Conservation (phyloP, 495 filamentous ascomycete species). For the Friedmanniomyces simplex region DNA sequence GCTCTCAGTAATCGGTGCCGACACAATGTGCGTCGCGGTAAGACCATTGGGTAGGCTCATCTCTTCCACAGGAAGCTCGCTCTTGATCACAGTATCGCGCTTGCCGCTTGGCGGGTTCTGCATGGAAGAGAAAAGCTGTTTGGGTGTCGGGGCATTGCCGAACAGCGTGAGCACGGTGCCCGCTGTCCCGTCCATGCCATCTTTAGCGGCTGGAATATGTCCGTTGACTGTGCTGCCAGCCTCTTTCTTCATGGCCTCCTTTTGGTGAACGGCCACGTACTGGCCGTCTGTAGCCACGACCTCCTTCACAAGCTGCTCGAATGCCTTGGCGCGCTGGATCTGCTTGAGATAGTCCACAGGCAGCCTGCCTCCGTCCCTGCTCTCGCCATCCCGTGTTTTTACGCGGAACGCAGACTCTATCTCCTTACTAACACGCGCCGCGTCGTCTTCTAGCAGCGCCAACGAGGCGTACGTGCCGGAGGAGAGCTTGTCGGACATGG, state of each 20-base stretch:
- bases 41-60: constrained; percentile 63
- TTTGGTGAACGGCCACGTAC: not conserved
- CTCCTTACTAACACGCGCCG: constrained; percentile 7
- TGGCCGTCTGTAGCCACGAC: constrained; percentile 11
- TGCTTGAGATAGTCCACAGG: constrained; percentile 19
- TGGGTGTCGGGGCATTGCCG: constrained; percentile 57
- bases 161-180: constrained; percentile 60
- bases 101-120: constrained; percentile 39
- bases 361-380: not conserved
- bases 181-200: not conserved
- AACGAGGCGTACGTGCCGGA: constrained; percentile 12
- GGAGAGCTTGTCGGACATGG: constrained; percentile 15
- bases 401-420: constrained; percentile 3
- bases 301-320: constrained; percentile 14
- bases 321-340: constrained; percentile 18
- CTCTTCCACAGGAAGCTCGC: constrained; percentile 45
- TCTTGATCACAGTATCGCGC: constrained; percentile 33
- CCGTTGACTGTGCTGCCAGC: not conserved
- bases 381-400: constrained; percentile 5
- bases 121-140: constrained; percentile 76
- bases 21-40: constrained; percentile 55
- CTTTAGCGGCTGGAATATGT: not conserved
- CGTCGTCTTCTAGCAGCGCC: constrained; percentile 10
- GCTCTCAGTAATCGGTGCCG: constrained; percentile 38
- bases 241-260: constrained; percentile 1